A percentile compares a stretch with the other conserved stretches of the same genome.
These are phyloP conservation scores for Hydnomerulius pinastri DNA, from an alignment of 768 basidiomycete species.

Conservation along the genomic window DNA sequence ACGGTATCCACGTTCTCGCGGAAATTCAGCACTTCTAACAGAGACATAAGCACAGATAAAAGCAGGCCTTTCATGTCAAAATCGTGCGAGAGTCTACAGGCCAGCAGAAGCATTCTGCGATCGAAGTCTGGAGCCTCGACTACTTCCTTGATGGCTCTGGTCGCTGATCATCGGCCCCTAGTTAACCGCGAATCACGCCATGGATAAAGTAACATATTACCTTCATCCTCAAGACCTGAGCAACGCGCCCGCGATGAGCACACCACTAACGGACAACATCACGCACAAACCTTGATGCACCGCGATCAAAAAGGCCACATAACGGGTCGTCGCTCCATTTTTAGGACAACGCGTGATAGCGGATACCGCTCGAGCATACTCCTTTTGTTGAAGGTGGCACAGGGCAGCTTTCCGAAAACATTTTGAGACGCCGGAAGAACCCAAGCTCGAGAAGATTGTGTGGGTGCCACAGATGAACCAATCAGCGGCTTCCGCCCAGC, in stretches of 20 bases:
- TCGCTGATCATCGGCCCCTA: constrained; percentile 44
- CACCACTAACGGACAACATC: constrained; percentile 13
- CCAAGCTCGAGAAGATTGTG: constrained; percentile 56
- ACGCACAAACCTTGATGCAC: constrained; percentile 72
- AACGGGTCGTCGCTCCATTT: constrained; percentile 76
- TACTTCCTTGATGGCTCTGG: constrained; percentile 69
- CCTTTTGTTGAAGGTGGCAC: constrained; percentile 76
- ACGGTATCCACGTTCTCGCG: constrained; percentile 60
- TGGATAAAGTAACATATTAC: constrained; percentile 38
- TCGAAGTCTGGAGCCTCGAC: constrained; percentile 76
- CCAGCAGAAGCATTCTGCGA: constrained; percentile 81
- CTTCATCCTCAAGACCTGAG: constrained; percentile 80
- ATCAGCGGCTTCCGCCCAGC: constrained; percentile 74
- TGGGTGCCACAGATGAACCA: constrained; percentile 81
- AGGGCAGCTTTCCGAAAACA: constrained; percentile 84
- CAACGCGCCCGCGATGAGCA: constrained; percentile 19
- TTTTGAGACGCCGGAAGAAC: constrained; percentile 58
- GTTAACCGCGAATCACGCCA: constrained; percentile 16
- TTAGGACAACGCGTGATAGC: constrained; percentile 72
- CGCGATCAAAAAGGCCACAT: constrained; percentile 74
- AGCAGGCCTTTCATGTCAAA: constrained; percentile 73
- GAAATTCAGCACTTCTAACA: constrained; percentile 66
- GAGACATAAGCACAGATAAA: constrained; percentile 68
- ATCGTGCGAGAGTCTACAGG: constrained; percentile 82
- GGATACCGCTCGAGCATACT: constrained; percentile 70